phyloP scores from a whole-genome alignment of 768 basidiomycete species.

The Saitozyma podzolica region DNA sequence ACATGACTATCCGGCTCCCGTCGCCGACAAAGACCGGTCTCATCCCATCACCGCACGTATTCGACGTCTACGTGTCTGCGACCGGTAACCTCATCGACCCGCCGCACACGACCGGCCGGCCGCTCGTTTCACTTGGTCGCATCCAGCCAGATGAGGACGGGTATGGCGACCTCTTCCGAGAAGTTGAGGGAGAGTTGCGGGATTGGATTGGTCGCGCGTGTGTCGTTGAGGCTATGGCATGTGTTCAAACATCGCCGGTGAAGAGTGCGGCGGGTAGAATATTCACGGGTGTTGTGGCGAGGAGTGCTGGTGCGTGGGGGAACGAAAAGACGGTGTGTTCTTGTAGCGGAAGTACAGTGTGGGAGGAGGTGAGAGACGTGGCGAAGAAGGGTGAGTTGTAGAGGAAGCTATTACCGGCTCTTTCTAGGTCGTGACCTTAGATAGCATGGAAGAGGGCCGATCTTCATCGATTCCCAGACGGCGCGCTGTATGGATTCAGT shows the following conservation, averaged over 20 bases:
- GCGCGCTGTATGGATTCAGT: no score
- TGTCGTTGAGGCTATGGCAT: constrained; percentile 35
- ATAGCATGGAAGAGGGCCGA: no score
- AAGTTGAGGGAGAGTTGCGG: constrained; percentile 49
- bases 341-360: constrained; percentile 52
- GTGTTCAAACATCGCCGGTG: not conserved
- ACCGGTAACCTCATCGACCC: constrained; percentile 49
- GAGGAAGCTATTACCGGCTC: no score
- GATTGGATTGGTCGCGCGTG: constrained; percentile 50
- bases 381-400: constrained; percentile 31
- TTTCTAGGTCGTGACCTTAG: no score
- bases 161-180: constrained; percentile 49
- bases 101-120: constrained; percentile 41
- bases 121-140: constrained; percentile 27
- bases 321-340: constrained; percentile 53
- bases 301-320: constrained; percentile 50
- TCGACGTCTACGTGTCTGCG: constrained; percentile 45
- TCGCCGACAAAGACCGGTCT: constrained; percentile 35
- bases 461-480: no score
- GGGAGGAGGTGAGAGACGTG: constrained; percentile 52
- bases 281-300: constrained; percentile 50
- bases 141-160: constrained; percentile 45
- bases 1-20: constrained; percentile 48
- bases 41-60: constrained; percentile 9
- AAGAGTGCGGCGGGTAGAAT: constrained; percentile 23